Evolutionary conservation across 768 basidiomycete genomes (phyloP).

Genomic region (Hortiboletus flavorubellus): DNA sequence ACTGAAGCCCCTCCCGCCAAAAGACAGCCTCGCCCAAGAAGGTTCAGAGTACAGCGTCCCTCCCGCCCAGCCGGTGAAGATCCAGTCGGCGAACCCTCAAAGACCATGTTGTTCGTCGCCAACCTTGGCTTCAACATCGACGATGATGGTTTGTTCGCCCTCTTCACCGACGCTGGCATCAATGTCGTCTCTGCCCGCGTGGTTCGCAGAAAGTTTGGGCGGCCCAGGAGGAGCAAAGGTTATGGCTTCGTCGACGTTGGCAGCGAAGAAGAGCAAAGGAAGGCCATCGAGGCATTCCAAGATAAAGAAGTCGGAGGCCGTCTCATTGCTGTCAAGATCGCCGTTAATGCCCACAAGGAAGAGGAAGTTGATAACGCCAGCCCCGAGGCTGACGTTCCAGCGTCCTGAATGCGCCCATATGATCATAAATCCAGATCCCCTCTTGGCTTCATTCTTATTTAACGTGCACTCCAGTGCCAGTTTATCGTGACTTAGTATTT

Average conservation of each 20-base stretch:
- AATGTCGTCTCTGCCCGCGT: constrained; percentile 83
- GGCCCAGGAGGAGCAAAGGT: constrained; percentile 87
- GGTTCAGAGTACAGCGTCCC: constrained; percentile 53
- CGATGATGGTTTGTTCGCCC: constrained; percentile 70
- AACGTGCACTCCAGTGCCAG: constrained; percentile 22
- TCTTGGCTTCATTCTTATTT: constrained; percentile 28
- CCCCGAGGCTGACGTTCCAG: constrained; percentile 31
- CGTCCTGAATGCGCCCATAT: constrained; percentile 19
- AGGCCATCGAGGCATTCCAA: constrained; percentile 82
- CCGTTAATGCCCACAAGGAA: constrained; percentile 76
- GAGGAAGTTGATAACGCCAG: constrained; percentile 46
- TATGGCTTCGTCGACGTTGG: constrained; percentile 98
- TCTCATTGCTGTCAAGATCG: constrained; percentile 89
- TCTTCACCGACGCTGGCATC: constrained; percentile 88
- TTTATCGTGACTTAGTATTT: constrained; percentile 32
- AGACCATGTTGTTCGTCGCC: constrained; percentile 91
- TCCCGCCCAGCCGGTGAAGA: constrained; percentile 77
- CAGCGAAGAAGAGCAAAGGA: constrained; percentile 82
- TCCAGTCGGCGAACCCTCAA: constrained; percentile 83
- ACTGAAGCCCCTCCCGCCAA: constrained; percentile 34
- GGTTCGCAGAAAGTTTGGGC: constrained; percentile 80
- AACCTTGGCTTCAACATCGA: constrained; percentile 96
- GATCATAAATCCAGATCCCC: constrained; percentile 20
- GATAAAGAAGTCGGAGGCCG: constrained; percentile 88
- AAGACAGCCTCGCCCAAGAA: constrained; percentile 52